Conservation (phyloP, 2,329 filamentous ascomycete genomes). For the Pseudophaeomoniella oleicola region DNA sequence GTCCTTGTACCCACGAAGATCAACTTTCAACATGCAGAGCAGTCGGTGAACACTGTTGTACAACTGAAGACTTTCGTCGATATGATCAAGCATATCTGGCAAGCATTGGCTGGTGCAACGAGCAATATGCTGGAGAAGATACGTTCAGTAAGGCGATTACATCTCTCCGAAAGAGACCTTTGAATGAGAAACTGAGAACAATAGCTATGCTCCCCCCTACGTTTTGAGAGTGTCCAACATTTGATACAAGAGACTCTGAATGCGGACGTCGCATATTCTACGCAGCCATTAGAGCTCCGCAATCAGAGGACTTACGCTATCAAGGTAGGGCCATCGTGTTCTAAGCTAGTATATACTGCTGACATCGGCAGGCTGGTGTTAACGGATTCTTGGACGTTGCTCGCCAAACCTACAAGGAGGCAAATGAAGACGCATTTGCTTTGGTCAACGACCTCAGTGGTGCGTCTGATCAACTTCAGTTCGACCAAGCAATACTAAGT, state of each 20-base stretch:
- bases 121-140: conserved; percentile 54
- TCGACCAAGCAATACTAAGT: conserved; percentile 11
- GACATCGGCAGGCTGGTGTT: conserved; percentile 47
- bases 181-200: neutral
- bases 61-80: conserved; percentile 71
- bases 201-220: conserved; percentile 52
- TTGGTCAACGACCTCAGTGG: conserved; percentile 55
- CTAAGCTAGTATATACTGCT: conserved; percentile 7
- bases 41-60: conserved; percentile 73
- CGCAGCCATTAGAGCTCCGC: conserved; percentile 65
- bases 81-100: conserved; percentile 51
- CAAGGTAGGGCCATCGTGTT: conserved; percentile 34
- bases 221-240: conserved; percentile 44
- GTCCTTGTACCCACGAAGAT: conserved; percentile 58
- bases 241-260: conserved; percentile 62
- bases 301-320: conserved; percentile 88
- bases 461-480: conserved; percentile 24
- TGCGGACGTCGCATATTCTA: conserved; percentile 64
- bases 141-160: conserved; percentile 34
- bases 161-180: neutral
- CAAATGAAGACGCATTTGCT: conserved; percentile 60
- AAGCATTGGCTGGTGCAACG: conserved; percentile 50
- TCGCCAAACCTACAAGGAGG: conserved; percentile 78
- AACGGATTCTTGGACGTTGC: conserved; percentile 80
- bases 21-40: conserved; percentile 56